Evolutionary conservation across 768 basidiomycete genomes (phyloP).

Genomic region (Royoungia palumana): DNA sequence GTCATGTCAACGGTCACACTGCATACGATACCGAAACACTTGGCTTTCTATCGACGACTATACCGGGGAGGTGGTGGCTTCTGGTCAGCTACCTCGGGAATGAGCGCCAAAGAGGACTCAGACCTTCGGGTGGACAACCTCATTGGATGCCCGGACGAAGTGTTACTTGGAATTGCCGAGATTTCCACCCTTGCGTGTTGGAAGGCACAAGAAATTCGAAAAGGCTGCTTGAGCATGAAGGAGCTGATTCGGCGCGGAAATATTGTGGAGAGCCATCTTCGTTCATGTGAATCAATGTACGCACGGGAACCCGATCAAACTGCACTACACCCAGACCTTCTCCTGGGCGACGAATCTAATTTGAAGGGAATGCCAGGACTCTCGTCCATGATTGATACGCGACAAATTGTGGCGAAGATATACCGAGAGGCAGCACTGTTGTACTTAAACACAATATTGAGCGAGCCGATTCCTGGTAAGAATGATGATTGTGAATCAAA

Average conservation of each 20-base stretch:
- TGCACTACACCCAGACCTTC: constrained; percentile 42
- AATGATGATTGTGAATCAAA: constrained; percentile 17
- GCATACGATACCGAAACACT: constrained; percentile 60
- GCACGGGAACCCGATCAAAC: constrained; percentile 32
- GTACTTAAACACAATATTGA: constrained; percentile 70
- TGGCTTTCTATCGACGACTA: constrained; percentile 62
- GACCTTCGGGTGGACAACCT: constrained; percentile 63
- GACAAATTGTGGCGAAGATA: constrained; percentile 48
- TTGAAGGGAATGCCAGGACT: constrained; percentile 30
- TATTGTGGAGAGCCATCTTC: constrained; percentile 63
- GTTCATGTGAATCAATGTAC: constrained; percentile 36
- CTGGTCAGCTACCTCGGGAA: constrained; percentile 36
- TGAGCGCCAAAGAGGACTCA: constrained; percentile 34
- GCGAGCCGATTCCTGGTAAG: constrained; percentile 65
- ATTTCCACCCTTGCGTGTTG: constrained; percentile 70
- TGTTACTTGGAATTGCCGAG: constrained; percentile 72
- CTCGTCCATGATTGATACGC: constrained; percentile 40
- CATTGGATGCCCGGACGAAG: constrained; percentile 78
- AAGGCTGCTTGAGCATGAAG: constrained; percentile 66
- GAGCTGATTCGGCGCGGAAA: constrained; percentile 75
- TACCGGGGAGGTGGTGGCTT: constrained; percentile 51
- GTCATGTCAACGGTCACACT: constrained; percentile 65
- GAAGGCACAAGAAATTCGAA: constrained; percentile 63
- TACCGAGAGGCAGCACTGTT: constrained; percentile 65
- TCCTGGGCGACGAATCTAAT: constrained; percentile 13